Base-by-base conservation (phyloP, 768 basidiomycete species). In the Tylopilus plumbeoviolaceoides region DNA sequence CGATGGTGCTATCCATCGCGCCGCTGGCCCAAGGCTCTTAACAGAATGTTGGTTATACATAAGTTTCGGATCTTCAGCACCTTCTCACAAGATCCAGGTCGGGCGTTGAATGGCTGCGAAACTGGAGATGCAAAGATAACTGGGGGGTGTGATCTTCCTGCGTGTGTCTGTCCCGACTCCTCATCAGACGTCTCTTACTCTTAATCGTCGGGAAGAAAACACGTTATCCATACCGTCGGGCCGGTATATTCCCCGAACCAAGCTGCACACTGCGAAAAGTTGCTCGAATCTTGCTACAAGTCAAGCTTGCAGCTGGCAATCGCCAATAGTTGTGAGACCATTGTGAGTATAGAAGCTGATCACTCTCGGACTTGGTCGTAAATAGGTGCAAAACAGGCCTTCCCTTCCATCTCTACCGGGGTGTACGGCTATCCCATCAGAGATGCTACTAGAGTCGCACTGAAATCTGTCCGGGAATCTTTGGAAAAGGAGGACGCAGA, bases 191-290 rank as follows among this genome's bases (percentile, higher is more conserved):
- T 44, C 20, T 47, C 49, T 51, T 20, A 45, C 14, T 28, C 20
- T 30, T 28, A 6, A 48, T 43, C n/a, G 18, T 7, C 38, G 44
- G 14, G 45, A 57, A 89, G 90, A 35, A 77, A 78, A 35, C 76
- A 85, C 63, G 75, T 93, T 53, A 89, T 93, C 39, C 91, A 92
- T 60, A 78, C 91, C 4, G 91, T 92, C 15, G 91, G 91, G 11
- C 91, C 91, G 0, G 66, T 88, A 1, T 91, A 65, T 64, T 74
- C 73, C 5, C 50, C 60, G 3, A 52, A 58, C 1, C 69, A 75
- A 25, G 68, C 67, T 35, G 75, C 77, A 39, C 67, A 65, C 25
- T 79, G 77, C 48, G 81, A 82, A 6, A 58, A 64, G 53, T 76
- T 82, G 55, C 75, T 93, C 14, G 74, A 75, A 4, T 87, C 87